Base-by-base conservation (phyloP, 805 yeast genomes). In the Candida sonorensis region DNA sequence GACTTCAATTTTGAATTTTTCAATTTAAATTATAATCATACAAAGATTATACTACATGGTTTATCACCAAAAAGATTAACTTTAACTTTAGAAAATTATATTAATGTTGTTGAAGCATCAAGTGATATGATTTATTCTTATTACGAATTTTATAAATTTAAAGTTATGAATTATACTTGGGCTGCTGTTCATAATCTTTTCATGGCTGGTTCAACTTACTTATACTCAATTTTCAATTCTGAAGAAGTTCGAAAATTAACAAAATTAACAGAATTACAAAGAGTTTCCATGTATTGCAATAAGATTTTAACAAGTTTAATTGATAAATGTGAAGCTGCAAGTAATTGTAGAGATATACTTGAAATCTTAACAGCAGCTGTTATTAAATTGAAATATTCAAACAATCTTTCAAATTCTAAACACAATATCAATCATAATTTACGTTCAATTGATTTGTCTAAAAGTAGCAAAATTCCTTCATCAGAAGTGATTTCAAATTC, bases 161-260 rank as follows among this genome's bases (percentile, higher is more conserved):
- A 71, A 45, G 64, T 72, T 29, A 68, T 86, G 38, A 85, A 85
- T 54, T 87, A 83, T 55, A 84, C 95, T 0, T 87, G 96, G 96
- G 88, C 87, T 2, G 92, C 94, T 0, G 88, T 85, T 3, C 94
- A 86, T 53, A 86, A 85, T 51, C 62, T 85, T 33, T 85, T 85
- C 51, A 80, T 83, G 81, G 88, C 95, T 0, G 94, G 94, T 1
- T 81, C 90, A 17, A 81, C 95, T 1, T 86, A 76, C 45, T 61
- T 87, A 27, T 86, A 82, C 51, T 72, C 87, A 1, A 65, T 85
- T 10, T 86, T 82, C 52, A 81, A 81, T 51, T 73, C 83, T 23
- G 65, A 65, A n/a, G 69, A 66, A 29, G 73, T 70, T 2, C 54
- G 80, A 15, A 50, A 56, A 5, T 57, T 59, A 5, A 66, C 75